Evolutionary conservation across 2,329 filamentous ascomycete genomes (phyloP).

Genomic region (Colletotrichum coccodes): DNA sequence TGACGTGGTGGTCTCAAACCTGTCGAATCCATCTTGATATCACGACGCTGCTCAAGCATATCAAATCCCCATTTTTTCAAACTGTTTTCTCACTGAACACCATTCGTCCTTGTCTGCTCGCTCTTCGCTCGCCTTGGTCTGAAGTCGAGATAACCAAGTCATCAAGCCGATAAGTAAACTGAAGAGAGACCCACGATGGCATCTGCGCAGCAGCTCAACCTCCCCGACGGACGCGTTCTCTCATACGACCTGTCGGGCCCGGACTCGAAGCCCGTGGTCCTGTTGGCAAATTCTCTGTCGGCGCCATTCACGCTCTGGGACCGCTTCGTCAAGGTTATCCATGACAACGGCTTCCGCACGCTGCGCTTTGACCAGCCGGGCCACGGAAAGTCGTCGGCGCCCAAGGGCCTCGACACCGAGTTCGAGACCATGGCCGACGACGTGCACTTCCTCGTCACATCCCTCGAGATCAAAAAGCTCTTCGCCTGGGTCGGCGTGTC

Average conservation of each 20-base stretch:
- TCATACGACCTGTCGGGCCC: conserved; percentile 42
- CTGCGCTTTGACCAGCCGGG: conserved; percentile 56
- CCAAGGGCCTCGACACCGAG: conserved; percentile 46
- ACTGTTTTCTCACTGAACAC: no score
- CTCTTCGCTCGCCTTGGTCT: no score
- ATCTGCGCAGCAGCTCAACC: conserved; percentile 37
- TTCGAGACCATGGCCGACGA: conserved; percentile 52
- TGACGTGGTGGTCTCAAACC: conserved; percentile 25
- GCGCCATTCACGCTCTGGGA: conserved; percentile 51
- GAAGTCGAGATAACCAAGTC: no score
- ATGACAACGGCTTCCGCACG: conserved; percentile 47
- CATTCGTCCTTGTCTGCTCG: no score
- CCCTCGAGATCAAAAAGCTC: conserved; percentile 43
- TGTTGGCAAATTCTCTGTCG: conserved; percentile 52
- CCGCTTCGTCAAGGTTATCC: conserved; percentile 46
- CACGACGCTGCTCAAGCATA: neutral
- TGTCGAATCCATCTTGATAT: neutral
- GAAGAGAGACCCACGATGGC: conserved; percentile 17
- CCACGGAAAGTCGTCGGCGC: conserved; percentile 50
- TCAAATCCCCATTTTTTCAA: no score
- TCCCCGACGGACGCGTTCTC: conserved; percentile 40
- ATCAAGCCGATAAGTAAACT: conserved; percentile 38
- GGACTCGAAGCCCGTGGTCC: conserved; percentile 42
- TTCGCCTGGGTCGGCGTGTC: conserved; percentile 56
- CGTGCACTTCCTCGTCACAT: conserved; percentile 45